Evolutionary conservation across 2,329 filamentous ascomycete genomes (phyloP).

Genomic region (Paraphaeosphaeria minitans): DNA sequence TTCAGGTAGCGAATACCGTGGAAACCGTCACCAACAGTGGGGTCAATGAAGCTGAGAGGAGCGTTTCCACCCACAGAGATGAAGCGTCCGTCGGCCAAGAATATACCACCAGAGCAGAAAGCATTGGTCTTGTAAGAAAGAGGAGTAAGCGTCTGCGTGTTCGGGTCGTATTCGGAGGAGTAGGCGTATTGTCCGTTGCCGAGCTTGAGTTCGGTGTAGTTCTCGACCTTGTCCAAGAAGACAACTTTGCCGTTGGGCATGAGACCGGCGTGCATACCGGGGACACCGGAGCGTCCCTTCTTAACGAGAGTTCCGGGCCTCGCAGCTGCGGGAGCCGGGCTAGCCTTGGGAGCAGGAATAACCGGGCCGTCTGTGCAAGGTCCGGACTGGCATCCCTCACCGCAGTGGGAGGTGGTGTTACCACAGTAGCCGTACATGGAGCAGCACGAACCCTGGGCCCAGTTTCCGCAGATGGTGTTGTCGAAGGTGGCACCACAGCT

Average conservation of each 20-base stretch:
- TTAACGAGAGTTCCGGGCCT: conserved; percentile 56
- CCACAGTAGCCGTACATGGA: conserved; percentile 64
- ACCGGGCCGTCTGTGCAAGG: conserved; percentile 53
- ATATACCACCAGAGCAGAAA: conserved; percentile 65
- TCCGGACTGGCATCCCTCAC: conserved; percentile 60
- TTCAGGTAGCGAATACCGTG: conserved; percentile 61
- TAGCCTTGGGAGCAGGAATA: conserved; percentile 49
- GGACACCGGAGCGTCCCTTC: conserved; percentile 63
- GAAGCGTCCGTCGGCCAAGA: conserved; percentile 62
- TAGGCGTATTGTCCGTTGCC: conserved; percentile 63
- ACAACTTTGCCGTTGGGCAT: conserved; percentile 64
- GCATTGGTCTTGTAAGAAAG: conserved; percentile 63
- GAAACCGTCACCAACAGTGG: conserved; percentile 65
- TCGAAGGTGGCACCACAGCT: conserved; percentile 58
- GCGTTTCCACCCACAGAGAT: conserved; percentile 64
- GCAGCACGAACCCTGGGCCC: conserved; percentile 60
- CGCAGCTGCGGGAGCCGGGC: conserved; percentile 52
- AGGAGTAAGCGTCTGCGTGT: conserved; percentile 52
- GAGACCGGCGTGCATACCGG: conserved; percentile 66
- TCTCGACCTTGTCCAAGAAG: conserved; percentile 68
- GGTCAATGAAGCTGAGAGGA: conserved; percentile 60
- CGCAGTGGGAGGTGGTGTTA: conserved; percentile 58
- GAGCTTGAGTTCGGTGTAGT: conserved; percentile 63
- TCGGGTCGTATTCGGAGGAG: conserved; percentile 64
- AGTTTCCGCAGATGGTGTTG: conserved; percentile 58